Base-by-base conservation (phyloP, 805 yeast species). In the Metschnikowia cerradonensis region DNA sequence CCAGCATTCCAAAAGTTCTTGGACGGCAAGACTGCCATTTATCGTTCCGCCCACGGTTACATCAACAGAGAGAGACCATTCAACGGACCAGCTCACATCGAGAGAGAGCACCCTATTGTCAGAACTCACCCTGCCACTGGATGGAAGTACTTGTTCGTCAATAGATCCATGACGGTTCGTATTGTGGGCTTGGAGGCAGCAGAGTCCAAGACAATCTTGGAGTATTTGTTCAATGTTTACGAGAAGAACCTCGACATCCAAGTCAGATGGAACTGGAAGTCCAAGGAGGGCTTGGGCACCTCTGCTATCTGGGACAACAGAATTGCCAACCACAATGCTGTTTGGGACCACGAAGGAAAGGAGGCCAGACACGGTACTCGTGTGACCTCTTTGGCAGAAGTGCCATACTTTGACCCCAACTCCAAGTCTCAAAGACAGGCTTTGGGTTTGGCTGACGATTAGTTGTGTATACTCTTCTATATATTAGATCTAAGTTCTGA, bases 301-400 rank as follows among this genome's bases (percentile, higher is more conserved):
- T 68, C 80, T 37, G 85, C 82, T 6, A 58, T 81, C 35, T 81
- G 86, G 85, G 86, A 82, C 58, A 82, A 81, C 70, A 69, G 86
- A 62, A 60, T 78, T 48, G 70, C 81, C 22, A 73, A 73, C 50
- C 88, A 82, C 66, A 67, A 69, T 51, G 82, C 83, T 11, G 73
- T 79, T n/a, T 70, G 75, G 67, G 83, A 78, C 57, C 76, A 77
- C 62, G 79, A 75, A 54, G 71, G 70, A 8, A 46, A 60, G 42
- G 75, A 69, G 47, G 69, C 75, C 10, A 65, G 82, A 66, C 60
- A 55, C 44, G 64, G 62, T 7, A 60, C 61, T 2, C 76, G 85
- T 58, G 72, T 69, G 20, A 65, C 72, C 0, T 63, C 83, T 0
- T 70, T 81, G 53, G 85, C 81, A 19, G 84, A 81, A 54, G 60